These are phyloP conservation scores for Morella rubra DNA, from an alignment of 306 rosid genomes.

Conservation along the genomic window DNA sequence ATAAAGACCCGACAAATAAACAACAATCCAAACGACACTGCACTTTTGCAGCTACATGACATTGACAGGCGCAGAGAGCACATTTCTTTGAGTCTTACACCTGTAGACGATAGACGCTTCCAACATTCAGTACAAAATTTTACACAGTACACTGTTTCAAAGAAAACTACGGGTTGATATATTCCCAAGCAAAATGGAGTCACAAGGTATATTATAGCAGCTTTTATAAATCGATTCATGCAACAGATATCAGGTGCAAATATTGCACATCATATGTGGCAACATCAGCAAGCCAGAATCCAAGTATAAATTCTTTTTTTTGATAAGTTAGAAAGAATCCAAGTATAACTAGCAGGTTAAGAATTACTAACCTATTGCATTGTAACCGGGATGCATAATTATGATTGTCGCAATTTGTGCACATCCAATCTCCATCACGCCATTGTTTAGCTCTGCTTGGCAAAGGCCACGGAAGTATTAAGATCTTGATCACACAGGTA, in stretches of 20 bases:
- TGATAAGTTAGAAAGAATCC: no score
- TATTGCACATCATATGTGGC: neutral
- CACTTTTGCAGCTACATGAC: constrained; percentile 42
- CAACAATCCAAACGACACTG: constrained; percentile 20
- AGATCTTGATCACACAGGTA: constrained; percentile 12
- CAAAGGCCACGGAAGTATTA: constrained; percentile 20
- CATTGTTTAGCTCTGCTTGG: constrained; percentile 89
- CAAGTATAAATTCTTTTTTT: no score
- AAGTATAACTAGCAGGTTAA: neutral
- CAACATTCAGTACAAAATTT: constrained; percentile 5
- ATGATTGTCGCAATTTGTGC: constrained; percentile 91
- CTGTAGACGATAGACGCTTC: constrained; percentile 42
- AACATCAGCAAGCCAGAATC: neutral
- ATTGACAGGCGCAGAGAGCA: constrained; percentile 55
- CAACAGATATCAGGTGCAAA: neutral
- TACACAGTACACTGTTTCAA: no score
- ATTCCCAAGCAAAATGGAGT: neutral
- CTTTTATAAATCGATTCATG: neutral
- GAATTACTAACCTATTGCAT: constrained; percentile 73
- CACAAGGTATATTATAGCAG: neutral
- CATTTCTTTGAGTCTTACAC: constrained; percentile 74
- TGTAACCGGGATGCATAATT: constrained; percentile 90
- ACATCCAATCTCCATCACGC: constrained; percentile 98
- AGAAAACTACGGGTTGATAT: neutral
- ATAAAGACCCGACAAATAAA: constrained; percentile 24